A percentile compares a stretch with the other conserved stretches of the same genome.
Evolutionary conservation across 2,329 filamentous ascomycete species (phyloP).

Genomic region (Cladophialophora psammophila): DNA sequence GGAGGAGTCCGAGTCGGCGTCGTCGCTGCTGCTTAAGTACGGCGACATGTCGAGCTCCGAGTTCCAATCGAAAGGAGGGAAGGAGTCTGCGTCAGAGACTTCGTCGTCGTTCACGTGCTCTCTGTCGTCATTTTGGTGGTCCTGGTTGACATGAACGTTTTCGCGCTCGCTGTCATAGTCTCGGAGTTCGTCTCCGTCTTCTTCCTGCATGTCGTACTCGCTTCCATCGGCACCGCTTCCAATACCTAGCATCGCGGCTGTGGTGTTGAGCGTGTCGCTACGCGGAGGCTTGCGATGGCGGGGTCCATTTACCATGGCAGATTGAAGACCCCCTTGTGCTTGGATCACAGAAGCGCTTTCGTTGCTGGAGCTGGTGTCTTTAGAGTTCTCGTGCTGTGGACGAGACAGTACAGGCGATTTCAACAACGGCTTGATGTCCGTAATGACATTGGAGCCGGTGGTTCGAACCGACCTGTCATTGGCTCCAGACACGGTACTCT

Average conservation of each 20-base stretch:
- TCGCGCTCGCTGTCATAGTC: not conserved
- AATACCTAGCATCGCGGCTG: slow-evolving; percentile 24
- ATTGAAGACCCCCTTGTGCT: not conserved
- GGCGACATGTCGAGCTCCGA: slow-evolving; percentile 52
- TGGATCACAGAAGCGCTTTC: not conserved
- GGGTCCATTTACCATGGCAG: not conserved
- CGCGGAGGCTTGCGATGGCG: slow-evolving; percentile 12
- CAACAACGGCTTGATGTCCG: slow-evolving; percentile 17
- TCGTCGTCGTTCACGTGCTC: slow-evolving; percentile 28
- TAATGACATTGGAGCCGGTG: slow-evolving; percentile 39
- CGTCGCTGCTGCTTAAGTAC: slow-evolving; percentile 37
- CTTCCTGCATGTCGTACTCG: not conserved
- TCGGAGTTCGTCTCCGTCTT: slow-evolving; percentile 5
- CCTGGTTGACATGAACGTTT: not conserved
- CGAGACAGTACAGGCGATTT: slow-evolving; percentile 17
- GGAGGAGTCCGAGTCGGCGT: slow-evolving; percentile 4
- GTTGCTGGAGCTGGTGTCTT: not conserved
- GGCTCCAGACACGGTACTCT: not conserved
- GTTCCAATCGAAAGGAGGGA: slow-evolving; percentile 53
- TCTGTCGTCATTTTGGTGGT: slow-evolving; percentile 9
- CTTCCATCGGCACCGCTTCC: slow-evolving; percentile 7
- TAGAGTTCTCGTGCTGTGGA: slow-evolving; percentile 8
- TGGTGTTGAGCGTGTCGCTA: slow-evolving; percentile 32
- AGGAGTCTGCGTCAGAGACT: slow-evolving; percentile 46
- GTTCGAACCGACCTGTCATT: slow-evolving; percentile 38